A percentile compares a stretch with the other conserved stretches of the same genome.
phyloP scores from a whole-genome alignment of 2,329 filamentous ascomycete genomes.

The Cryphonectria nitschkei region DNA sequence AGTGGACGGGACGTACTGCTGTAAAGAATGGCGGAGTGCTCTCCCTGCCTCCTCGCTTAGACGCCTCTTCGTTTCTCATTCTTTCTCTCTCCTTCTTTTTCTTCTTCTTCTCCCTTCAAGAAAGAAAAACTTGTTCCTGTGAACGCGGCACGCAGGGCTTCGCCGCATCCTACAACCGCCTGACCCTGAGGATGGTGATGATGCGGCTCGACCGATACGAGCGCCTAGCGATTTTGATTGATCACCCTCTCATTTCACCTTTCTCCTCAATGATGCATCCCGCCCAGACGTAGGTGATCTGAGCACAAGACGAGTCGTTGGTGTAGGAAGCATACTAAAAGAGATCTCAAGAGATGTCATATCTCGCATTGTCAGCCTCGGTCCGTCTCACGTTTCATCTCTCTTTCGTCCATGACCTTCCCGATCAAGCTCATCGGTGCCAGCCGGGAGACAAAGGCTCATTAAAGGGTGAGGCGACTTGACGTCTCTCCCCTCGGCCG shows the following conservation, averaged over 20 bases:
- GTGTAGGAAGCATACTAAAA: background rate
- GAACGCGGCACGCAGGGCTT: background rate
- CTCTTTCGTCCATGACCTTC: background rate
- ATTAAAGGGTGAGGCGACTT: background rate
- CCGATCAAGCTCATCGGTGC: background rate
- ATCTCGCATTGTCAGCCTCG: slow-evolving; percentile 6
- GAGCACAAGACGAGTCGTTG: slow-evolving; percentile 3
- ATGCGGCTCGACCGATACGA: background rate
- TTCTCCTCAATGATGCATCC: background rate
- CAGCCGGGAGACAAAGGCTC: background rate
- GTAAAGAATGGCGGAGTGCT: background rate
- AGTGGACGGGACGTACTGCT: background rate
- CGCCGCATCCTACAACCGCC: background rate
- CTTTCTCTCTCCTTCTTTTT: too few species aligned
- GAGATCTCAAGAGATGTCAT: slow-evolving; percentile 1
- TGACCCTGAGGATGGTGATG: background rate
- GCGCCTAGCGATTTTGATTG: background rate
- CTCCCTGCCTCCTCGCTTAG: background rate
- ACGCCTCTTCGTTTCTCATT: background rate
- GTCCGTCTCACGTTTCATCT: background rate
- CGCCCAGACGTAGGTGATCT: background rate
- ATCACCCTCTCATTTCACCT: background rate
- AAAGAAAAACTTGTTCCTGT: background rate
- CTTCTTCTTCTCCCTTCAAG: too few species aligned
- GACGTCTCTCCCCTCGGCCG: background rate